Percentiles rank a stretch among this genome's conserved stretches.
Evolutionary conservation across 2,329 filamentous ascomycete genomes (phyloP).

Genomic region (Fusarium illudens): DNA sequence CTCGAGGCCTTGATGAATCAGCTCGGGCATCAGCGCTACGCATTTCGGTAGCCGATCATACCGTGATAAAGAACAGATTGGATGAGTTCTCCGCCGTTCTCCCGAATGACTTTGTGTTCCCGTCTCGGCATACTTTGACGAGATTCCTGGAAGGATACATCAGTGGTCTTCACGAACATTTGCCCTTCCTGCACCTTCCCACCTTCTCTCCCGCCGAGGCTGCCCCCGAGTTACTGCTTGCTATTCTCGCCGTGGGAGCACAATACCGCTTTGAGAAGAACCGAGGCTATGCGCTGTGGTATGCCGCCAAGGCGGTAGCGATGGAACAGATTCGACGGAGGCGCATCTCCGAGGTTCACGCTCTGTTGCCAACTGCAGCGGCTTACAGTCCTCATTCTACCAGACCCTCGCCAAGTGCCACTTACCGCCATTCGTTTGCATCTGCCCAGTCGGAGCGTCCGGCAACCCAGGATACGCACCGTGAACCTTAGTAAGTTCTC

Average conservation of each 20-base stretch:
- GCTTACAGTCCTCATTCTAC: constrained; percentile 69
- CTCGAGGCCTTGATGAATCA: constrained; percentile 44
- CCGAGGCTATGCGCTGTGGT: constrained; percentile 67
- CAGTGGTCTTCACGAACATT: constrained; percentile 68
- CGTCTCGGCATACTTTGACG: constrained; percentile 73
- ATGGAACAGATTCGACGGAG: constrained; percentile 66
- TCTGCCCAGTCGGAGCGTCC: constrained; percentile 66
- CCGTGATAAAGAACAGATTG: constrained; percentile 64
- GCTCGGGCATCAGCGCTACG: constrained; percentile 51
- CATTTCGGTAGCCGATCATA: constrained; percentile 64
- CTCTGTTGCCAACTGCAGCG: constrained; percentile 63
- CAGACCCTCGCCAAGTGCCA: constrained; percentile 64
- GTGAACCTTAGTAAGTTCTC: constrained; percentile 65
- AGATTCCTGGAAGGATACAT: constrained; percentile 76
- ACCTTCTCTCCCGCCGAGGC: constrained; percentile 70
- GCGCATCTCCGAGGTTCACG: constrained; percentile 65
- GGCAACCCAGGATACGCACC: constrained; percentile 65
- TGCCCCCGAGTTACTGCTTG: constrained; percentile 73
- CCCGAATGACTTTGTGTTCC: constrained; percentile 70
- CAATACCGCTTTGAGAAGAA: constrained; percentile 71
- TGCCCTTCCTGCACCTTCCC: constrained; percentile 71
- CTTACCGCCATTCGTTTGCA: constrained; percentile 66
- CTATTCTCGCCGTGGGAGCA: constrained; percentile 72
- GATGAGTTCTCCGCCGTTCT: constrained; percentile 69
- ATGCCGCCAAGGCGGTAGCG: constrained; percentile 66